These are phyloP conservation scores for Diaporthe humulicola DNA, from an alignment of 2,329 filamentous ascomycete genomes.

Conservation along the genomic window DNA sequence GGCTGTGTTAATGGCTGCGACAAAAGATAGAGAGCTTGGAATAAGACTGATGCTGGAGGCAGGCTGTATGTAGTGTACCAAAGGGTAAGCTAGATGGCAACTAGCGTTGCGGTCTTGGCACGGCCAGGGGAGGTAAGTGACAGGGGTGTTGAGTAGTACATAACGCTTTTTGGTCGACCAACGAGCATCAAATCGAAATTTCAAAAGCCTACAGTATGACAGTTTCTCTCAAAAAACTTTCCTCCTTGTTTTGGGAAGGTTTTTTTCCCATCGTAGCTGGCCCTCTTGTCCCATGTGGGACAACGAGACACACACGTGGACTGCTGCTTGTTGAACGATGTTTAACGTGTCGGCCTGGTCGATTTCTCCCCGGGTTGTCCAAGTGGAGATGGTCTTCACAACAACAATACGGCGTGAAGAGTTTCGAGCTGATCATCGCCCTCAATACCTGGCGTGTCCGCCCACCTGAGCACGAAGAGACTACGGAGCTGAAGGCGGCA, in stretches of 20 bases:
- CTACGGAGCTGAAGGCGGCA: neutral
- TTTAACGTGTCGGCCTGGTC: too few species aligned
- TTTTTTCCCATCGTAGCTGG: neutral
- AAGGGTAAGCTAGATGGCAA: conserved; percentile 6
- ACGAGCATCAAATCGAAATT: neutral
- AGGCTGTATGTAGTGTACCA: too few species aligned
- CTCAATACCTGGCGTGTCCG: neutral
- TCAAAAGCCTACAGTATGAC: neutral
- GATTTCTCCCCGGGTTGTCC: too few species aligned
- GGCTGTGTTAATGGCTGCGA: neutral
- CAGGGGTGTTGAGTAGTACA: neutral
- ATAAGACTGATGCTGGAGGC: neutral
- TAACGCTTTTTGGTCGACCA: too few species aligned
- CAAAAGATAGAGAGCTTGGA: neutral
- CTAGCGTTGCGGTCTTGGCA: neutral
- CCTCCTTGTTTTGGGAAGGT: neutral
- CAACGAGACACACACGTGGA: too few species aligned
- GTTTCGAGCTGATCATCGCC: neutral
- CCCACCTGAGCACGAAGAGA: neutral
- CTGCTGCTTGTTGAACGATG: too few species aligned
- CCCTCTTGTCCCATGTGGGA: too few species aligned
- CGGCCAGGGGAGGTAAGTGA: neutral
- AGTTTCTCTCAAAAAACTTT: too few species aligned
- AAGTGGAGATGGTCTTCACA: neutral
- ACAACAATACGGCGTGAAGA: neutral